Evolutionary conservation across 306 rosid genomes (phyloP).

Genomic region (Fragaria ananassa): DNA sequence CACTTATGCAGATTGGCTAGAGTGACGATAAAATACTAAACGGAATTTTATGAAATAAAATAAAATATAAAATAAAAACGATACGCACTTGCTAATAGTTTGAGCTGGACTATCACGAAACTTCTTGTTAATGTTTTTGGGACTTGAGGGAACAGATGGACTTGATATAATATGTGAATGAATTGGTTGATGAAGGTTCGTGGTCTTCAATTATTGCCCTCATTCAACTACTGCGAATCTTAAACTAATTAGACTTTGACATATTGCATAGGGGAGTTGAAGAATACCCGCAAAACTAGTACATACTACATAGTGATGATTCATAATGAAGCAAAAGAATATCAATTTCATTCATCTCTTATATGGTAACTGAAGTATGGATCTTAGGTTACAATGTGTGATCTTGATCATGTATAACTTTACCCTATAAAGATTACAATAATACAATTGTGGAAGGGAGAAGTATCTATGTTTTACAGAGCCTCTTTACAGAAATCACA

Average conservation of each 20-base stretch:
- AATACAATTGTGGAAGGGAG: constrained; percentile 34
- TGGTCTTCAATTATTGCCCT: constrained; percentile 7
- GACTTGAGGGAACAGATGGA: background rate
- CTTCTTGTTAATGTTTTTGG: background rate
- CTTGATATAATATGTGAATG: background rate
- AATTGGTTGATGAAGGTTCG: background rate
- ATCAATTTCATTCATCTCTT: constrained; percentile 23
- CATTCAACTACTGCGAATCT: constrained; percentile 1
- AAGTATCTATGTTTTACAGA: constrained; percentile 29
- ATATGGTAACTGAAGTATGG: constrained; percentile 27
- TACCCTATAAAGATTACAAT: constrained; percentile 26
- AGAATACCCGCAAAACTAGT: constrained; percentile 7
- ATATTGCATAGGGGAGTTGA: background rate
- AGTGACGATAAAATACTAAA: background rate
- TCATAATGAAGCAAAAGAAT: constrained; percentile 8
- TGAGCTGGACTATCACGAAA: background rate
- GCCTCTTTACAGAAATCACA: constrained; percentile 33
- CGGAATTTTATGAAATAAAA: background rate
- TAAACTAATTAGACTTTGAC: background rate
- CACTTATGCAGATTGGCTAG: background rate
- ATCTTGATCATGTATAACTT: constrained; percentile 24
- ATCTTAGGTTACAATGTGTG: constrained; percentile 18
- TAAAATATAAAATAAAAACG: background rate
- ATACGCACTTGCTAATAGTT: background rate
- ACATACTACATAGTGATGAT: no score